These are phyloP conservation scores for Coffea humblotiana DNA, from an alignment of 305 asterid genomes.

Conservation along the genomic window DNA sequence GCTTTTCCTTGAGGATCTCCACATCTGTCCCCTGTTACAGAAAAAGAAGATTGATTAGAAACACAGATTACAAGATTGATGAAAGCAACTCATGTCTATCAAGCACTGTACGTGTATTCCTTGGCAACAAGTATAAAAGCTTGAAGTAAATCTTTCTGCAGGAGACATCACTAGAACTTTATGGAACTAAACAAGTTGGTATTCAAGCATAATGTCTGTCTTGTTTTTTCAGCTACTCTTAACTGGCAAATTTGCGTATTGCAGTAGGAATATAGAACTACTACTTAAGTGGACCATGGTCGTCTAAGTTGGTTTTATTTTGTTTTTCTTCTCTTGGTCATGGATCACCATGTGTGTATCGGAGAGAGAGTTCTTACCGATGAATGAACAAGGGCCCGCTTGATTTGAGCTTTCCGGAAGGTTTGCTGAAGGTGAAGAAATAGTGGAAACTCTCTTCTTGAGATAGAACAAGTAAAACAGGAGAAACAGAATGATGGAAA, in stretches of 20 bases:
- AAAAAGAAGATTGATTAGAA: slow-evolving; percentile 5
- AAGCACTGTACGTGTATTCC: neutral
- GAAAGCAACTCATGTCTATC: neutral
- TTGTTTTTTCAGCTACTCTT: neutral
- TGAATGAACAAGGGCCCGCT: slow-evolving; percentile 1
- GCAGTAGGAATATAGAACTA: neutral
- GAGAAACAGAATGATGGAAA: slow-evolving; percentile 72
- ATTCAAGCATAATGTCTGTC: neutral
- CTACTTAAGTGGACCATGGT: neutral
- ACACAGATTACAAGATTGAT: neutral
- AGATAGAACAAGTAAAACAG: slow-evolving; percentile 83
- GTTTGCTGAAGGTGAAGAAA: slow-evolving; percentile 22
- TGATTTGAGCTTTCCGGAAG: slow-evolving; percentile 35
- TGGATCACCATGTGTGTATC: neutral
- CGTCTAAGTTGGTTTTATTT: neutral
- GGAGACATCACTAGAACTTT: neutral
- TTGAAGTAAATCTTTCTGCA: neutral
- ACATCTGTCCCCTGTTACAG: slow-evolving; percentile 20
- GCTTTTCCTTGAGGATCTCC: slow-evolving; percentile 28
- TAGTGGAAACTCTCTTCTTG: slow-evolving; percentile 50
- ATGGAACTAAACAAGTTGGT: neutral
- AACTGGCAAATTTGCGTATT: neutral
- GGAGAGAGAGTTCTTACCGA: slow-evolving; percentile 12
- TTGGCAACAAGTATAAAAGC: neutral
- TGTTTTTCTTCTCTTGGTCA: neutral